Evolutionary conservation across 345 rosid genomes (phyloP).

Genomic region (Boechera divaricarpa): DNA sequence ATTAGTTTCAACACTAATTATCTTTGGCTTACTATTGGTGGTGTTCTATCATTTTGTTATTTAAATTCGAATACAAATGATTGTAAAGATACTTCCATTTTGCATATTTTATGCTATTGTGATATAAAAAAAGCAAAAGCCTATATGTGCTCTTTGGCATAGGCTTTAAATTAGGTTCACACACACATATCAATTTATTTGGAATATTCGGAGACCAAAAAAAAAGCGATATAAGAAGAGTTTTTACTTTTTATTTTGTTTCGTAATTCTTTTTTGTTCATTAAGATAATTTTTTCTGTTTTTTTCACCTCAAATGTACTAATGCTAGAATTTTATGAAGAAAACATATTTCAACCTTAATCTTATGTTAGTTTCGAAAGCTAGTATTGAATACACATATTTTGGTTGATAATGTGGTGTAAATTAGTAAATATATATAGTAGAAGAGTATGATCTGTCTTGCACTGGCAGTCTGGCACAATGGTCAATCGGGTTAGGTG

Average conservation of each 20-base stretch:
- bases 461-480: constrained; percentile 24
- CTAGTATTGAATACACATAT: not conserved
- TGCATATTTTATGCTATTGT: constrained; percentile 32
- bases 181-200: not conserved
- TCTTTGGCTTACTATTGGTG: constrained; percentile 40
- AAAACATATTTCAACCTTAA: not conserved
- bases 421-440: not conserved
- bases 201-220: not conserved
- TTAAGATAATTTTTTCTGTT: not conserved
- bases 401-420: constrained; percentile 11
- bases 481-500: constrained; percentile 20
- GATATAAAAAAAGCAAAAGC: constrained; percentile 33
- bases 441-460: constrained; percentile 37
- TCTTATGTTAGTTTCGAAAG: not conserved
- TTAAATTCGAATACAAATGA: constrained; percentile 27
- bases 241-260: not conserved
- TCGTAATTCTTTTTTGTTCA: not conserved
- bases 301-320: not conserved
- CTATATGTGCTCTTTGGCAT: constrained; percentile 31
- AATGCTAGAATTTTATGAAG: not conserved
- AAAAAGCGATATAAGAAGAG: not conserved
- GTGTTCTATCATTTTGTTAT: constrained; percentile 34
- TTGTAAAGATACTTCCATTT: constrained; percentile 33
- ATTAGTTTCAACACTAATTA: constrained; percentile 39
- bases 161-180: constrained; percentile 40